These are phyloP conservation scores for Botrytis deweyae DNA, from an alignment of 2,329 filamentous ascomycete species.

Conservation along the genomic window DNA sequence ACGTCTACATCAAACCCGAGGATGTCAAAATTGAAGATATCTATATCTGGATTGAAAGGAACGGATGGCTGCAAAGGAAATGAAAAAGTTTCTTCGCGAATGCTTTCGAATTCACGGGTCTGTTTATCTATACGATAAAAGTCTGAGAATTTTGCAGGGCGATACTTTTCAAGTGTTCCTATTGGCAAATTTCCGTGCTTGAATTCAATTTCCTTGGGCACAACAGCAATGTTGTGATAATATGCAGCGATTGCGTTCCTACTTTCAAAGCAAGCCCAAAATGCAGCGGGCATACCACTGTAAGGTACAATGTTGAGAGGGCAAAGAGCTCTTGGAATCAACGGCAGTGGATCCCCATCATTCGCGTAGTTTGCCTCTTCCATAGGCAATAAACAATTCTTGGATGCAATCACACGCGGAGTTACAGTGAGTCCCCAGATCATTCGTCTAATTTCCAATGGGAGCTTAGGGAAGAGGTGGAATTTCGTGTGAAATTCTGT, in stretches of 20 bases:
- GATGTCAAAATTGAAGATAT: background rate
- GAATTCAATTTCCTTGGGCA: background rate
- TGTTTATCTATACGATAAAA: background rate
- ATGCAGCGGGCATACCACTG: background rate
- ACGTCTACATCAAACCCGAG: background rate
- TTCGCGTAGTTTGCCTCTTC: fast-evolving
- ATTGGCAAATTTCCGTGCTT: background rate
- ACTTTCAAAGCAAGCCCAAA: background rate
- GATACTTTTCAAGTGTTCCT: background rate
- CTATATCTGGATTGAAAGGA: constrained; percentile 1
- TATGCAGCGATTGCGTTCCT: background rate
- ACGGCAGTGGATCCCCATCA: too few relatives aligned
- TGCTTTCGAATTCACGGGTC: background rate
- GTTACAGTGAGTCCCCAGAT: background rate
- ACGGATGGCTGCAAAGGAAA: background rate
- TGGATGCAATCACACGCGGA: background rate
- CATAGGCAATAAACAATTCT: background rate
- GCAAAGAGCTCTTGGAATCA: background rate
- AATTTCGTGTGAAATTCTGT: background rate
- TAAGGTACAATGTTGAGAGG: background rate
- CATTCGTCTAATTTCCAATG: background rate
- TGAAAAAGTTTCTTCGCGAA: fast-evolving
- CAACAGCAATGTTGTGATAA: background rate
- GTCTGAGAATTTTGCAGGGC: background rate
- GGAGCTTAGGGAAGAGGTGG: background rate